Base-by-base conservation (phyloP, 2,329 filamentous ascomycete species). In the Pestalotiopsis sp. region DNA sequence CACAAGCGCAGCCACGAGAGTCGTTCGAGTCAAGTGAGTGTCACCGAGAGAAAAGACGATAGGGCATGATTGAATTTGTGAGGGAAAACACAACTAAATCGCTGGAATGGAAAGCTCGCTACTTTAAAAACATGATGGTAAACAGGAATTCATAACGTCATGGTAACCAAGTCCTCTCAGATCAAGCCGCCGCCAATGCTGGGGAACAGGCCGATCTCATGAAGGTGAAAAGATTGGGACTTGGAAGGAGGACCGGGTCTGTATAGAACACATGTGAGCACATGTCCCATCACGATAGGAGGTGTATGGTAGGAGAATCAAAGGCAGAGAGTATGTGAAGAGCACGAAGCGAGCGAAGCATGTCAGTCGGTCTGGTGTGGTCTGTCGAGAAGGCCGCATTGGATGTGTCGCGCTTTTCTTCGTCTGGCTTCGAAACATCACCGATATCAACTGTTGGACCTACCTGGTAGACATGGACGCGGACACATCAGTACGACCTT, bases 121-220 rank as follows among this genome's bases (percentile, higher is more conserved):
- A 59, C 59, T 14, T 39, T 5, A 39, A 41, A 20, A 27, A 61
- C 9, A 36, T 39, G 36, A 27, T 14, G 17, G 38, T 7, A 14
- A 36, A 36, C 11, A 17, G n/a, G 27, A 36, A 25, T 13, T n/a
- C 14, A 9, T 39, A 39, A 61, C 14, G 59, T 27, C 59, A n/a
- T 39, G 59, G 12, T 61, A 14, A 3, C 11, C 11, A 25, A 61
- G 7, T 39, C 59, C 20, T 36, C 13, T 64, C 39, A 64, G 4
- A 64, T 41, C 11, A 31, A 49, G 20, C 61, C 61, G 23, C 38
- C 20, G 14, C n/a, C 61, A 49, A 64, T 25, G 61, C 39, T 64
- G 7, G 61, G 61, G 27, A 64, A 64, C 20, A 64, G 14, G 13
- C 61, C 61, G 14, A 52, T 64, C 25, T 64, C 61, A 31, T 64